Evolutionary conservation across 768 basidiomycete species (phyloP), one percentile per base, ranked within the genome.

Genomic region (Tylopilus balloui): DNA sequence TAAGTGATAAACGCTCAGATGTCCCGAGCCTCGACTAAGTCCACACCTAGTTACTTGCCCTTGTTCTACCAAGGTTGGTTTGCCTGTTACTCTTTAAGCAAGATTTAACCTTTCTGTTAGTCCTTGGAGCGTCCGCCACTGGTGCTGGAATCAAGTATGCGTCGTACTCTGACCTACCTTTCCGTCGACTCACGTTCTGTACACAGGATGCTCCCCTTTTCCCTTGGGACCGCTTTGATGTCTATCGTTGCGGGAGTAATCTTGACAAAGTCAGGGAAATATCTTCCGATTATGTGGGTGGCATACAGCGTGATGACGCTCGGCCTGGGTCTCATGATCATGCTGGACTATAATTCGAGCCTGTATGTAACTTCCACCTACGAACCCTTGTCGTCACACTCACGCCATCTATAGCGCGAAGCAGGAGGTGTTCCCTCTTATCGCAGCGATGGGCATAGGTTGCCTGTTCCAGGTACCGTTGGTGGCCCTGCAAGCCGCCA

Each of bases 401-500:
- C 8, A 59, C 24, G 25, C 14, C 11, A 45, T 52, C 2, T 23
- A 19, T 19, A 85, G 86, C n/a, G 84, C 82, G 0, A 68, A 72
- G 54, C 79, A 86, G 62, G 78, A 78, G 9, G 25, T 90, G 7
- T 87, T 74, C 57, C 82, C 84, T 5, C 64, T 91, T 13, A 67
- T 92, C 25, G 74, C 84, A n/a, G 77, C 83, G 7, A 13, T 83
- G 4, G 88, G 87, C 1, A 59, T 80, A 13, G 87, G 87, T 2
- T 77, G 73, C 54, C 63, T 90, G 42, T 86, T 86, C 72, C 79
- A 82, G 71, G 60, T 70, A 5, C 88, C 87, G 0, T 67, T 89
- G 7, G 80, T 90, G 43, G 86, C 75, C 13, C 67, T 92, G 13
- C 90, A 92, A 68, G 87, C 88, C 1, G 84, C 89, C 1, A 93